A percentile compares a stretch with the other conserved stretches of the same genome.
phyloP scores from a whole-genome alignment of 2,329 filamentous ascomycete species.

The Chrysosporium queenslandicum region DNA sequence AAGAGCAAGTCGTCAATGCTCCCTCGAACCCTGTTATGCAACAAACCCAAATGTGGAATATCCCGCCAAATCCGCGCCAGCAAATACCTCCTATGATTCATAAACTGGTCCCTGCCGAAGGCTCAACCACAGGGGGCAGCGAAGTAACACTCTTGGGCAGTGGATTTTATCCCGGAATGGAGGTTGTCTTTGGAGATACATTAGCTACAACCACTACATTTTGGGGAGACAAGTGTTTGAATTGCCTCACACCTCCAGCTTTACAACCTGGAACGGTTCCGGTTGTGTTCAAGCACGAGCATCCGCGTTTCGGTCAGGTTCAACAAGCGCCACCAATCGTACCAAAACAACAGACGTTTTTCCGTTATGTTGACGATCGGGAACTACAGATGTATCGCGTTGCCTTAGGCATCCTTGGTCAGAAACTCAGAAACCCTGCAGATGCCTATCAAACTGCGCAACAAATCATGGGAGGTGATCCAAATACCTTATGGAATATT shows the following conservation, averaged over 20 bases:
- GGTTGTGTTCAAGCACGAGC: slow-evolving; percentile 56
- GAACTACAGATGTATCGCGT: slow-evolving; percentile 40
- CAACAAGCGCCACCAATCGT: slow-evolving; percentile 36
- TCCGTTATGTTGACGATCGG: slow-evolving; percentile 56
- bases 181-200: slow-evolving; percentile 72
- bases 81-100: slow-evolving; percentile 57
- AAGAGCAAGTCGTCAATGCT: slow-evolving; percentile 26
- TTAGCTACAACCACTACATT: slow-evolving; percentile 63
- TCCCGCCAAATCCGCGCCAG: slow-evolving; percentile 44
- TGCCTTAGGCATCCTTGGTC: slow-evolving; percentile 37
- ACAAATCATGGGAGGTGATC: slow-evolving; percentile 39
- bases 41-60: slow-evolving; percentile 43
- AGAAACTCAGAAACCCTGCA: slow-evolving; percentile 38
- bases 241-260: slow-evolving; percentile 66
- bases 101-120: slow-evolving; percentile 73
- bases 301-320: slow-evolving; percentile 40
- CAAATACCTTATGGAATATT: slow-evolving; percentile 40
- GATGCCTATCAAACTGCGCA: slow-evolving; percentile 42
- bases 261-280: slow-evolving; percentile 56
- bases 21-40: slow-evolving; percentile 36
- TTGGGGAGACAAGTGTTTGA: slow-evolving; percentile 70
- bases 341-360: slow-evolving; percentile 45
- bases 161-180: slow-evolving; percentile 66
- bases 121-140: slow-evolving; percentile 70
- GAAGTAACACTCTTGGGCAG: slow-evolving; percentile 79